These are phyloP conservation scores for Bipolaris sorokiniana DNA, from an alignment of 2,329 filamentous ascomycete species.

Conservation along the genomic window DNA sequence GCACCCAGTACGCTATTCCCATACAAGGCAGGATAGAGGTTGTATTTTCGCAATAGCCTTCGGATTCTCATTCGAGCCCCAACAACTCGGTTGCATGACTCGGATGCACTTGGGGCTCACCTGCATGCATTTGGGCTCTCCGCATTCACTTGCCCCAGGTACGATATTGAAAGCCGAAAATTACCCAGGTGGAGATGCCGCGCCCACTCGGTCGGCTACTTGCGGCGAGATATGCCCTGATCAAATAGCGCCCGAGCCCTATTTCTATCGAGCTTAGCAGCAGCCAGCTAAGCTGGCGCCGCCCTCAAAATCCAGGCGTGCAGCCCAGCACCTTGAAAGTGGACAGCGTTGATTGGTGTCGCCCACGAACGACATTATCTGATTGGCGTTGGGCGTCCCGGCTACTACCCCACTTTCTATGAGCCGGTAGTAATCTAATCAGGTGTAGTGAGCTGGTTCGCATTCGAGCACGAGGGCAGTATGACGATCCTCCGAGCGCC, in stretches of 20 bases:
- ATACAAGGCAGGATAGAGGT: background rate
- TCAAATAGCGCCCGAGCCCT: constrained; percentile 2
- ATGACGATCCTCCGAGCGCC: background rate
- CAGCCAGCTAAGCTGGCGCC: constrained; percentile 3
- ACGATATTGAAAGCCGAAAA: background rate
- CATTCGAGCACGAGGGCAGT: background rate
- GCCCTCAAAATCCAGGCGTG: constrained; percentile 1
- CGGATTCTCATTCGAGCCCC: background rate
- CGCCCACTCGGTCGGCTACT: background rate
- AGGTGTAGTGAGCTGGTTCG: background rate
- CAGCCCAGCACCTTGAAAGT: constrained; percentile 2
- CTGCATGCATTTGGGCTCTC: background rate
- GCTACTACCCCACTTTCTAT: too few relatives aligned
- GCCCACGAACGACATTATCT: too few relatives aligned
- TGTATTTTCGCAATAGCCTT: too few relatives aligned
- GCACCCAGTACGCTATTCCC: background rate
- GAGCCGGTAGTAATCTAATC: too few relatives aligned
- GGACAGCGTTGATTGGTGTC: too few relatives aligned
- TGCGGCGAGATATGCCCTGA: background rate
- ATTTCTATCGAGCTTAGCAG: background rate
- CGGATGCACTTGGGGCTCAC: background rate
- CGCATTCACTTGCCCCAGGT: background rate
- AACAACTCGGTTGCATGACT: background rate
- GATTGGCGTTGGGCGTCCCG: too few relatives aligned
- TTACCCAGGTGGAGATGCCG: background rate